Evolutionary conservation across 192 early-diverging fungal species (phyloP).

Genomic region (Umbelopsis sp.): DNA sequence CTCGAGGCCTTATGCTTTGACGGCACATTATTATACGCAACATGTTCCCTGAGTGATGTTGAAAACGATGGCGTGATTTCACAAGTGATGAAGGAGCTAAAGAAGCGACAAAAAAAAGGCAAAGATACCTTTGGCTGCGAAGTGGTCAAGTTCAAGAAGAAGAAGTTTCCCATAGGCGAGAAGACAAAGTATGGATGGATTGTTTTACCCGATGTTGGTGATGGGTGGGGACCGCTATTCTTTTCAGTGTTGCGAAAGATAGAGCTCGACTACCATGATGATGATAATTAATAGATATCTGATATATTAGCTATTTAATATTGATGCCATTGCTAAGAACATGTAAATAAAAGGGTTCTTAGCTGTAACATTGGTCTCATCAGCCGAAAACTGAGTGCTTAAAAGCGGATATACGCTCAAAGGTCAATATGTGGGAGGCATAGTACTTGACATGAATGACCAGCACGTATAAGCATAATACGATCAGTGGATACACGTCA

Average conservation of each 20-base stretch:
- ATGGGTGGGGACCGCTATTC: slow-evolving; percentile 60
- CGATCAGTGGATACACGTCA: too few species aligned
- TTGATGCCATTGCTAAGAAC: neutral
- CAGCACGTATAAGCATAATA: too few species aligned
- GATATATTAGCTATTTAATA: too few species aligned
- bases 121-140: slow-evolving; percentile 32
- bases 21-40: slow-evolving; percentile 53
- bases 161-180: slow-evolving; percentile 50
- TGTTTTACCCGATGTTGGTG: slow-evolving; percentile 50
- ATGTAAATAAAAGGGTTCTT: too few species aligned
- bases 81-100: slow-evolving; percentile 17
- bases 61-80: slow-evolving; percentile 53
- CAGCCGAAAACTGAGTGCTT: too few species aligned
- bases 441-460: too few species aligned
- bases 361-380: too few species aligned
- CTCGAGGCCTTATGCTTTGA: slow-evolving; percentile 38
- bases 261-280: neutral
- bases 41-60: slow-evolving; percentile 50
- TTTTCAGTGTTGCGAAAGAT: slow-evolving; percentile 44
- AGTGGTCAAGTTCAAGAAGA: slow-evolving; percentile 25
- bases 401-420: too few species aligned
- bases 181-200: slow-evolving; percentile 55
- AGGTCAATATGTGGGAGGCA: too few species aligned
- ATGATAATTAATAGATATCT: neutral
- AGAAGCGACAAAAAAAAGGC: slow-evolving; percentile 46